These are phyloP conservation scores for Punica granatum DNA, from an alignment of 345 rosid genomes.

Conservation along the genomic window DNA sequence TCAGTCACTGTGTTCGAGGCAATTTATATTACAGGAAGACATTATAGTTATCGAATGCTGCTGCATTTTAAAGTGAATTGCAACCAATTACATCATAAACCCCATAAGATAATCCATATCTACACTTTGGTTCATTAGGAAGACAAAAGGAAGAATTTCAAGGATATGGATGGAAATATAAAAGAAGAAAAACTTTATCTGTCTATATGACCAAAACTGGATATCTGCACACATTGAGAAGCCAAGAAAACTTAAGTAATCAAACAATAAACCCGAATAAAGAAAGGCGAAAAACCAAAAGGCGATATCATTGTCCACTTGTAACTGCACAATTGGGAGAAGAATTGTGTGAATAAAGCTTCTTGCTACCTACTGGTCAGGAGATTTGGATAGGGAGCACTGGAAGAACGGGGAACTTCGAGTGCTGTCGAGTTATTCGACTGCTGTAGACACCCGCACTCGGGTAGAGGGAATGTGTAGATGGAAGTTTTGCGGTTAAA, in stretches of 20 bases:
- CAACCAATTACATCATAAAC: not conserved
- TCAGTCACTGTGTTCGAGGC: too few species aligned
- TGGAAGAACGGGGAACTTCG: not conserved
- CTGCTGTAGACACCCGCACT: conserved; percentile 65
- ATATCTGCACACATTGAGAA: not conserved
- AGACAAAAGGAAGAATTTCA: not conserved
- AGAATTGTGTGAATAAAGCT: not conserved
- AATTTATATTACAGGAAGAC: too few species aligned
- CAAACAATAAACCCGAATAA: not conserved
- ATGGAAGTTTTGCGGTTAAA: conserved; percentile 82
- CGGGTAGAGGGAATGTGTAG: conserved; percentile 82
- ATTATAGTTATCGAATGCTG: not conserved
- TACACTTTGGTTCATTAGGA: not conserved
- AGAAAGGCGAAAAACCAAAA: conserved; percentile 4
- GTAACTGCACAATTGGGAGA: conserved; percentile 9
- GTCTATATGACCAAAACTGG: not conserved
- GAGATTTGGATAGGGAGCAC: not conserved
- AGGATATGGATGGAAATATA: not conserved
- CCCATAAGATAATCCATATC: not conserved
- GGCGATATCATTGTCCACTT: not conserved
- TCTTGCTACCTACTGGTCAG: not conserved
- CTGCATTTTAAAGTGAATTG: not conserved
- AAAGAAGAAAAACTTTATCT: not conserved
- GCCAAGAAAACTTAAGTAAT: not conserved
- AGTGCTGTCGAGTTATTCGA: conserved; percentile 30